Evolutionary conservation across 2,329 filamentous ascomycete species (phyloP), one percentile per base, ranked within the genome.

Genomic region (Alternaria arborescens): DNA sequence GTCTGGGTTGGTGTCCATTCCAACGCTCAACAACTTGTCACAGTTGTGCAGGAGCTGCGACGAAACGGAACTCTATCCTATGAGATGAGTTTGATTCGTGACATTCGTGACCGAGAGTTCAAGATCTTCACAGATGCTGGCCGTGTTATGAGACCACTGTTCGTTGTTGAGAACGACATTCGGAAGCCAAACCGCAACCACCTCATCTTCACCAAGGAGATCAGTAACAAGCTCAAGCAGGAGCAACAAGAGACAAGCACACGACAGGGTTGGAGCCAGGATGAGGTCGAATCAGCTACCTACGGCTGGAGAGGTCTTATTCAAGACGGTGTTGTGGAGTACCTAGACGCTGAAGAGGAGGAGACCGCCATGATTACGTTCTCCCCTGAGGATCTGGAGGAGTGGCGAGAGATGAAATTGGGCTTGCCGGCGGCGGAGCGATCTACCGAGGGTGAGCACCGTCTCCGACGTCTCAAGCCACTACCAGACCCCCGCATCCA

Each of bases 341-440:
- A 97, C 74, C 87, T 99, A 11, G 95, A 99, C 78, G 95, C 95
- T 0, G 96, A 99, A 76, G 96, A 99, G 83, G 95, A 99, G 77
- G 96, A 99, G 79, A 97, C 93, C 0, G 90, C 95, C 40, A 99
- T 99, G 95, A 99, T 99, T 74, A 93, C 94, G 79, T 99, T 99
- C 94, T 96, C 93, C 0, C 95, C 95, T 0, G 94, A 98, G 77
- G 95, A 98, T 75, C 83, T 99, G 38, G 93, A 97, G 62, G 82
- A 83, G 58, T 82, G 82, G 71, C 78, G 77, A 52, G 72, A 75
- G 22, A 73, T 82, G 62, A 78, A 78, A 62, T 83, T 89, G 60
- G 75, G 76, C 42, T 64, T 70, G 18, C 68, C 71, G n/a, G 65
- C 69, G 41, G 65, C 69, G 12, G 70, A 69, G 42, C 71, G 75